These are phyloP conservation scores for Magnaporthiopsis poae DNA, from an alignment of 2,329 filamentous ascomycete species.

Conservation along the genomic window DNA sequence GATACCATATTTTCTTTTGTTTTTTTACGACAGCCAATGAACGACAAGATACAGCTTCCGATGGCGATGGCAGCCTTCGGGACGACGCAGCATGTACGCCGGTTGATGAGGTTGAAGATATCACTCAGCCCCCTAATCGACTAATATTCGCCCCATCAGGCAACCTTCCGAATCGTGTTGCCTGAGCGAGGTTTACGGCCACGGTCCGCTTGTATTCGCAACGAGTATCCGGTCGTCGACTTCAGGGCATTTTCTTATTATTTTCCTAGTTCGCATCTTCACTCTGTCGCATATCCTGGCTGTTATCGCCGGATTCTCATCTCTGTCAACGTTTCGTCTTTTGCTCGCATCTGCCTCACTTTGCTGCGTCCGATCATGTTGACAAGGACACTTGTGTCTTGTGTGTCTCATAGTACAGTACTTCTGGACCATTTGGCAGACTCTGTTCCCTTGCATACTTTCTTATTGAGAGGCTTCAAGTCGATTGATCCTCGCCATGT, in stretches of 20 bases:
- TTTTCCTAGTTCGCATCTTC: not conserved
- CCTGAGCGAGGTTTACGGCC: not conserved
- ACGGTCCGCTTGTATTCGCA: not conserved
- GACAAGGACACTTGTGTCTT: not conserved
- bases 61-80: not conserved
- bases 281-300: not conserved
- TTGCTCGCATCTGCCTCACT: not conserved
- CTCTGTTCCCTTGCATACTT: not conserved
- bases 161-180: not conserved
- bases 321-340: not conserved
- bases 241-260: not conserved
- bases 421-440: not conserved
- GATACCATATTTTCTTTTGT: not conserved
- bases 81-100: not conserved
- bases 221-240: not conserved
- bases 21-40: not conserved
- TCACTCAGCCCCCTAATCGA: not conserved
- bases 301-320: not conserved
- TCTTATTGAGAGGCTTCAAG: not conserved
- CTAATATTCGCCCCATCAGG: not conserved
- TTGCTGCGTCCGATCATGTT: not conserved
- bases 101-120: not conserved
- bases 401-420: not conserved
- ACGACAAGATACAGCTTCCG: not conserved
- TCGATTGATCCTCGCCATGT: not conserved